Evolutionary conservation across 495 filamentous ascomycete genomes (phyloP).

Genomic region (Aspergillus biplanus): DNA sequence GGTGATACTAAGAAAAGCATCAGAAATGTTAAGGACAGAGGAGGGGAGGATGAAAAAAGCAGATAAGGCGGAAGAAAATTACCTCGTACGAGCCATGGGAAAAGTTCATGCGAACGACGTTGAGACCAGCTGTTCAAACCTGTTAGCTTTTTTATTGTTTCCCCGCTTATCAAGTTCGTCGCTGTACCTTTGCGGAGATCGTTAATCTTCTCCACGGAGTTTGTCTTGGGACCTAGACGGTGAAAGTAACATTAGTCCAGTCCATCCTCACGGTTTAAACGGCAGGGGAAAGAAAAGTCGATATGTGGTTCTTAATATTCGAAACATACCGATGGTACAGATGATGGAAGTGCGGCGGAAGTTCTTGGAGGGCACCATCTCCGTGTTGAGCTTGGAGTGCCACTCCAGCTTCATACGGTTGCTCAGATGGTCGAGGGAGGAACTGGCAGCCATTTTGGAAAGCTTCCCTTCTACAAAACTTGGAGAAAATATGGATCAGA

Average conservation of each 20-base stretch:
- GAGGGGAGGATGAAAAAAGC: constrained; percentile 27
- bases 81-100: constrained; percentile 95
- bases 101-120: constrained; percentile 99
- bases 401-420: constrained; percentile 88
- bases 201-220: constrained; percentile 96
- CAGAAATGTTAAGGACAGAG: not conserved
- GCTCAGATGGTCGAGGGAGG: constrained; percentile 78
- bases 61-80: not conserved
- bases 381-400: constrained; percentile 81
- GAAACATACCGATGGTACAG: constrained; percentile 84
- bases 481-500: constrained; percentile 24
- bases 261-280: not conserved
- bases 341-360: constrained; percentile 98
- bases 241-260: constrained; percentile 15
- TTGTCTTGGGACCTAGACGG: constrained; percentile 84
- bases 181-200: constrained; percentile 70
- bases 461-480: constrained; percentile 25
- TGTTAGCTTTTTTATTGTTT: constrained; percentile 25
- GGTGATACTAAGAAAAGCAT: constrained; percentile 65
- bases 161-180: constrained; percentile 5
- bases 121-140: constrained; percentile 71
- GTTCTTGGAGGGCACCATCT: constrained; percentile 78
- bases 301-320: not conserved
- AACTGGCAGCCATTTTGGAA: constrained; percentile 50
- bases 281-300: not conserved